phyloP scores from a whole-genome alignment of 768 basidiomycete genomes.

The Termitomyces sp. region DNA sequence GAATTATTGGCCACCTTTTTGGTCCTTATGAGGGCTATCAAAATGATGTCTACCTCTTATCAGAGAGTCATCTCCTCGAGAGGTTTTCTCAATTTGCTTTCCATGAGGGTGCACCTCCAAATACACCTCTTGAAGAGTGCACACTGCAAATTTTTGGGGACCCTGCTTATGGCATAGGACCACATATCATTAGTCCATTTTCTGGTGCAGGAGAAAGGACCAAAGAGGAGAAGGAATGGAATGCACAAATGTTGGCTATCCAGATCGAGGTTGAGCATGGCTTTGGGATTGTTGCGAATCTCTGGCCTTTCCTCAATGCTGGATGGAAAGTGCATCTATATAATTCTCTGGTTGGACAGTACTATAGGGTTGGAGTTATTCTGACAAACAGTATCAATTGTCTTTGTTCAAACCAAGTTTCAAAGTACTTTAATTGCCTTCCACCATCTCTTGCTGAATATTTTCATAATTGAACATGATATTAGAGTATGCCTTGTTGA shows the following conservation, averaged over 20 bases:
- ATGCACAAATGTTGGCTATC: slow-evolving; percentile 21
- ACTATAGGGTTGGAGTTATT: slow-evolving; percentile 23
- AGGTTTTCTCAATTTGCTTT: background rate
- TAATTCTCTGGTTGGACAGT: slow-evolving; percentile 20
- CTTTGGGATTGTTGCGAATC: slow-evolving; percentile 18
- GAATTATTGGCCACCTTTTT: slow-evolving; percentile 2
- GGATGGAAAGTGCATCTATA: slow-evolving; percentile 19
- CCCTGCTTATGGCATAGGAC: slow-evolving; percentile 22
- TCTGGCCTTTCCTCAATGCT: slow-evolving; percentile 25
- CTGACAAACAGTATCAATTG: slow-evolving; percentile 24
- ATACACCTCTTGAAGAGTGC: background rate
- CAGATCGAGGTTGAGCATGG: slow-evolving; percentile 27
- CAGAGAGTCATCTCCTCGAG: background rate
- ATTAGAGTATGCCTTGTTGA: no score
- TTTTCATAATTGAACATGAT: no score
- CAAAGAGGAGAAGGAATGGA: slow-evolving; percentile 21
- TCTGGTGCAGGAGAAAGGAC: slow-evolving; percentile 14
- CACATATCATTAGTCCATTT: slow-evolving; percentile 21
- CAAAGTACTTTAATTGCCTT: no score
- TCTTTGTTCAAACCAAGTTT: slow-evolving; percentile 15
- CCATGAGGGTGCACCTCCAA: background rate
- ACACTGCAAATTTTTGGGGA: slow-evolving; percentile 25
- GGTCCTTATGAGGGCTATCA: background rate
- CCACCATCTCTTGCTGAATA: no score
- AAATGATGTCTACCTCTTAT: slow-evolving; percentile 1